Evolutionary conservation across 805 yeast genomes (phyloP), one percentile per base, ranked within the genome.

Genomic region (Metschnikowia shivogae): DNA sequence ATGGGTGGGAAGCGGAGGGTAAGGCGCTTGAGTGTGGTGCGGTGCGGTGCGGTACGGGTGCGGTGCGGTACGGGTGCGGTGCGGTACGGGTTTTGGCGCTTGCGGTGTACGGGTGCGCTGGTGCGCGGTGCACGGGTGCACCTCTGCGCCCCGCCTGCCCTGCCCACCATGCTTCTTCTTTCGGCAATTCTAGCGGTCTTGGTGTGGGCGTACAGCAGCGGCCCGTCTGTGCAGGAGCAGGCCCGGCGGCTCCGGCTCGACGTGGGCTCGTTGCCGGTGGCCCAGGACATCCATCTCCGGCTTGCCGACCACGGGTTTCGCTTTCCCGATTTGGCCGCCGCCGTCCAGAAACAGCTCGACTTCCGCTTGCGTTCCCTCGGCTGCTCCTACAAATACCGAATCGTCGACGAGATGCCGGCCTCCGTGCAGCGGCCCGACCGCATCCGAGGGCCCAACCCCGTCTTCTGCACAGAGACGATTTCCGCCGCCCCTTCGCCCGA

Each of bases 251-350:
- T 51, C 22, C 53, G 53, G 10, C 43, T 36, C 12, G 34, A 43
- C n/a, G 52, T 48, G 33, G 45, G 35, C 5, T 37, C 41, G 32
- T 44, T 51, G 29, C 26, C 48, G 2, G 51, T 60, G 10, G 42
- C 50, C 8, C 56, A 66, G 20, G 61, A 59, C 4, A 49, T 69
- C 8, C 43, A 54, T 34, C 43, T 68, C 19, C 53, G 50, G 34
- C 60, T 60, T 46, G 67, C 67, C 6, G 68, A 68, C 47, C 50
- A 72, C 9, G 77, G 76, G 1, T 72, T 80, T 50, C 61, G 65
- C 13, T 81, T 82, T 53, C 90, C 92, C 0, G 96, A 89, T 59
- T 57, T 89, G 14, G 76, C 74, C 1, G 70, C 70, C 35, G 89
- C 76, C 4, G 48, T 65, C 4, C 74, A 70, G 43, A 10, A 46